Base-by-base conservation (phyloP, 2,329 filamentous ascomycete species). In the Aspergillus japonicus region DNA sequence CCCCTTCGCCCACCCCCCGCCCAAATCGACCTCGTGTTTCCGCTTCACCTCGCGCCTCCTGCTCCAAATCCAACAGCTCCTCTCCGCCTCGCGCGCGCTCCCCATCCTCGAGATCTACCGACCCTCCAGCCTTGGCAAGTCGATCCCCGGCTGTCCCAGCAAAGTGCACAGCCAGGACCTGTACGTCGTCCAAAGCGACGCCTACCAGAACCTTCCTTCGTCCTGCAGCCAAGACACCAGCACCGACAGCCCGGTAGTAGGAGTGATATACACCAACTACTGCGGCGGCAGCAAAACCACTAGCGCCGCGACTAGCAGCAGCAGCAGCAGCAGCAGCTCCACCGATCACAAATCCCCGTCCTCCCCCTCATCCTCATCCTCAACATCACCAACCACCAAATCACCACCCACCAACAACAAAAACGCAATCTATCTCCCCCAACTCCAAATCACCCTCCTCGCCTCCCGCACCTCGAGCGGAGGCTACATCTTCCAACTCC, bases 21-120 rank as follows among this genome's bases (percentile, higher is more conserved):
- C 71, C 12, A 73, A 72, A 66, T 68, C 67, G 23, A 61, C 54
- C 14, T 47, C 54, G 19, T 56, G 63, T 6, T 62, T 74, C 11
- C 68, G 71, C 5, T 64, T 74, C 47, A 61, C 65, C 26, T 61
- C 72, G 10, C 69, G 68, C 23, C 63, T 73, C 23, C 62, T 71
- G 4, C 68, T 74, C 2, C 72, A 74, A 66, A 69, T 74, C 55
- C 72, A 74, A 64, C 72, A 74, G 64, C 51, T 74, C 31, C 58
- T 59, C 4, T 50, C 50, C n/a, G 24, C 57, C 14, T 64, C 64
- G 10, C 66, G 69, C 23, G 66, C 66, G 19, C 62, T 71, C 8
- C 70, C 72, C 2, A 69, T 74, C 14, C 63, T 74, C 1, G 72
- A 72, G 35, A 61, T 73, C 61, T 71, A 69, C 67, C 71, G 68